Evolutionary conservation across 495 filamentous ascomycete genomes (phyloP).

Genomic region (Podospora pseudocomata): DNA sequence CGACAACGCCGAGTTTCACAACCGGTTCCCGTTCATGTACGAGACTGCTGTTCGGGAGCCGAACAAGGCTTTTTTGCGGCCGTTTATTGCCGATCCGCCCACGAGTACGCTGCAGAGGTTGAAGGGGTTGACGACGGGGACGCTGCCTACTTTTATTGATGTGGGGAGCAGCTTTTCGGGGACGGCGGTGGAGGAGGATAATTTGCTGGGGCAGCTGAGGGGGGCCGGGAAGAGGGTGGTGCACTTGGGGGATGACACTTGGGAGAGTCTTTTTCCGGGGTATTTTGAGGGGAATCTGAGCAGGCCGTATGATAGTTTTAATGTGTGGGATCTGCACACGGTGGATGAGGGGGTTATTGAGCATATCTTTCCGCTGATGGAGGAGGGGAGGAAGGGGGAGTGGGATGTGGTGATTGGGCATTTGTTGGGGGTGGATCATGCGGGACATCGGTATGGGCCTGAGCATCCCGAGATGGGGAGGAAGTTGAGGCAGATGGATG

Average conservation of each 20-base stretch:
- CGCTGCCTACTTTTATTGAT: constrained; percentile 91
- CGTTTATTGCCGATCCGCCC: constrained; percentile 96
- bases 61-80: constrained; percentile 79
- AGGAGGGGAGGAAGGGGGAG: constrained; percentile 50
- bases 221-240: constrained; percentile 79
- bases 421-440: constrained; percentile 94
- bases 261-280: constrained; percentile 85
- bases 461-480: constrained; percentile 86
- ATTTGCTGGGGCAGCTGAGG: constrained; percentile 78
- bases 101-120: constrained; percentile 88
- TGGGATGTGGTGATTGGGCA: constrained; percentile 96
- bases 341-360: constrained; percentile 95
- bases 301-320: constrained; percentile 88
- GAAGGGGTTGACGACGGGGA: constrained; percentile 93
- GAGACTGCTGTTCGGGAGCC: constrained; percentile 70
- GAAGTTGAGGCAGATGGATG: constrained; percentile 90
- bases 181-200: constrained; percentile 96
- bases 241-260: constrained; percentile 95
- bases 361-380: constrained; percentile 81
- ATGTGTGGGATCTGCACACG: constrained; percentile 96
- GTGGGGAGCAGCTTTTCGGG: constrained; percentile 93
- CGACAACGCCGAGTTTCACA: constrained; percentile 64
- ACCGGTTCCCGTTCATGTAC: constrained; percentile 81
- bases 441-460: constrained; percentile 92
- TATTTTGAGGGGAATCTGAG: constrained; percentile 86